phyloP scores from a whole-genome alignment of 306 rosid species.

The Ziziphus jujuba region DNA sequence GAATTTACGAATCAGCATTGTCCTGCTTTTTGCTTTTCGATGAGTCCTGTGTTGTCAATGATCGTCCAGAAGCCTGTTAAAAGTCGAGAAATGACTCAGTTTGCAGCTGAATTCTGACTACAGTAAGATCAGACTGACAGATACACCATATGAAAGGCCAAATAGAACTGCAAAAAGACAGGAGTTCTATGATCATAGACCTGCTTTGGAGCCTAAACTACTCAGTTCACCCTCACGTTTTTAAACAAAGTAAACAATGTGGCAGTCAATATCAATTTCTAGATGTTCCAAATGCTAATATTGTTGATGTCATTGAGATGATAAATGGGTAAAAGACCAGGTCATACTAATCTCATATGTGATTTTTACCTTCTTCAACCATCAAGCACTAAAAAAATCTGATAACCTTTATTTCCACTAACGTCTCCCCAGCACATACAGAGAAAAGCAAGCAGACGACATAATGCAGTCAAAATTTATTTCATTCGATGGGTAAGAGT shows the following conservation, averaged over 20 bases:
- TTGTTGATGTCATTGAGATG: neutral
- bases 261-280: neutral
- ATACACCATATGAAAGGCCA: neutral
- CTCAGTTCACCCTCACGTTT: too few relatives aligned
- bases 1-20: conserved; percentile 33
- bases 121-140: neutral
- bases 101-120: neutral
- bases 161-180: too few relatives aligned
- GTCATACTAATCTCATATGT: neutral
- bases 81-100: neutral
- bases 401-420: neutral
- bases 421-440: neutral
- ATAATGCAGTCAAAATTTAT: too few relatives aligned
- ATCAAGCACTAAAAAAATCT: neutral
- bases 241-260: neutral
- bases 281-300: neutral
- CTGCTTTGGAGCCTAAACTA: too few relatives aligned
- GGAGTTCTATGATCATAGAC: too few relatives aligned
- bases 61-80: conserved; percentile 36
- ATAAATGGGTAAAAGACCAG: neutral
- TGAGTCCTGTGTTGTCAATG: conserved; percentile 18
- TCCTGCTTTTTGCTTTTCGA: conserved; percentile 36
- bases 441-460: too few relatives aligned
- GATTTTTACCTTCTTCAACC: neutral
- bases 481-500: too few relatives aligned